phyloP scores from a whole-genome alignment of 805 yeast genomes.

The Torulaspora franciscae region DNA sequence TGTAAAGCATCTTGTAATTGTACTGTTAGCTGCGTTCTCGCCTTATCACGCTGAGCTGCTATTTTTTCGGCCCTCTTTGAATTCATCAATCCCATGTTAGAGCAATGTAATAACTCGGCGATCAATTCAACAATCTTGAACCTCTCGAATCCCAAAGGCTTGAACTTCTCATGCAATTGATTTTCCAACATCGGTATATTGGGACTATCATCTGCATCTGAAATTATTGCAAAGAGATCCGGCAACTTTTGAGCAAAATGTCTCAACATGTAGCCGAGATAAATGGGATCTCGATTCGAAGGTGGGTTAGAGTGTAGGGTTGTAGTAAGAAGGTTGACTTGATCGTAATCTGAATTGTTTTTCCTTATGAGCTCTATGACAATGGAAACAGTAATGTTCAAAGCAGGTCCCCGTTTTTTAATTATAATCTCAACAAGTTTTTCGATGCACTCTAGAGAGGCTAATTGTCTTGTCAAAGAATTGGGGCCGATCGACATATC shows the following conservation, averaged over 20 bases:
- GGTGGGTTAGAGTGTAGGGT: slow-evolving; percentile 84
- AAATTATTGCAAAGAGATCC: slow-evolving; percentile 18
- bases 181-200: slow-evolving; percentile 42
- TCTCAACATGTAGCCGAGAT: slow-evolving; percentile 73
- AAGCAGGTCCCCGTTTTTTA: slow-evolving; percentile 63
- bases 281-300: slow-evolving; percentile 82
- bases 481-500: slow-evolving; percentile 91
- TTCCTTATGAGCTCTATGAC: slow-evolving; percentile 90
- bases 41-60: slow-evolving; percentile 61
- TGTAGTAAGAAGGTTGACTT: slow-evolving; percentile 68
- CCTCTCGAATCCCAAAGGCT: slow-evolving; percentile 84
- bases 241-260: slow-evolving; percentile 62
- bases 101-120: slow-evolving; percentile 92
- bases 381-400: slow-evolving; percentile 87
- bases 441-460: slow-evolving; percentile 57
- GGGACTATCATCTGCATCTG: slow-evolving; percentile 23
- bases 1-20: slow-evolving; percentile 34
- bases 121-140: slow-evolving; percentile 87
- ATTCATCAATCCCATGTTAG: slow-evolving; percentile 91
- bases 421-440: slow-evolving; percentile 69
- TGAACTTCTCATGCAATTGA: slow-evolving; percentile 55
- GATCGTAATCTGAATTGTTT: slow-evolving; percentile 92
- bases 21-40: slow-evolving; percentile 51
- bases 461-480: slow-evolving; percentile 79
- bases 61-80: slow-evolving; percentile 67